These are phyloP conservation scores for Parastagonospora nodorum DNA, from an alignment of 2,329 filamentous ascomycete species.

Conservation along the genomic window DNA sequence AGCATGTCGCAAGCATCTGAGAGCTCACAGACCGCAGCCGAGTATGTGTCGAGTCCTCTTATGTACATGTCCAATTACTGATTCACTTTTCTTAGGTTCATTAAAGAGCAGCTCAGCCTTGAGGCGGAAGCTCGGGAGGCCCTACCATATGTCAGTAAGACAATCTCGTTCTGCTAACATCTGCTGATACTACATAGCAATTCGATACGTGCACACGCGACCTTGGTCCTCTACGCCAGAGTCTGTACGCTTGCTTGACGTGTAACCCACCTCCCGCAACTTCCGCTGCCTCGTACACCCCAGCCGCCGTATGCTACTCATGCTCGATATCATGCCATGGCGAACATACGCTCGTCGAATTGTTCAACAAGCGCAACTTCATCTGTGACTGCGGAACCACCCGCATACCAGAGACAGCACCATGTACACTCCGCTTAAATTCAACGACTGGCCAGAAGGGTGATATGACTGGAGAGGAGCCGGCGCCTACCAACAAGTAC, in stretches of 20 bases:
- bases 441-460: slow-evolving; percentile 75
- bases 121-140: slow-evolving; percentile 95
- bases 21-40: slow-evolving; percentile 60
- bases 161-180: slow-evolving; percentile 1
- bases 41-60: slow-evolving; percentile 33
- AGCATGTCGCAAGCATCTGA: slow-evolving; percentile 54
- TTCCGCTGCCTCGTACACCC: slow-evolving; percentile 65
- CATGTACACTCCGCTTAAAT: slow-evolving; percentile 78
- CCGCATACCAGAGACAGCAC: slow-evolving; percentile 70
- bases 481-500: slow-evolving; percentile 79
- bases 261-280: slow-evolving; percentile 81
- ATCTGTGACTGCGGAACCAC: slow-evolving; percentile 95
- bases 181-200: slow-evolving; percentile 61
- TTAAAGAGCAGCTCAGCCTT: slow-evolving; percentile 84
- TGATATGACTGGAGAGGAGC: slow-evolving; percentile 74
- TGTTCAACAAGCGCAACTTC: slow-evolving; percentile 95
- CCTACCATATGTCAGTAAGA: slow-evolving; percentile 76
- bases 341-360: slow-evolving; percentile 91
- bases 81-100: slow-evolving; percentile 65
- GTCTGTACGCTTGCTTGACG: slow-evolving; percentile 88
- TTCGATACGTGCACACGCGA: slow-evolving; percentile 91
- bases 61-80: not conserved
- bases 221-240: slow-evolving; percentile 87
- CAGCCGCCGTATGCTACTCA: slow-evolving; percentile 91
- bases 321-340: slow-evolving; percentile 97